Evolutionary conservation across 331 rosid species (phyloP), one percentile per base, ranked within the genome.

Genomic region (Acacia concinna): DNA sequence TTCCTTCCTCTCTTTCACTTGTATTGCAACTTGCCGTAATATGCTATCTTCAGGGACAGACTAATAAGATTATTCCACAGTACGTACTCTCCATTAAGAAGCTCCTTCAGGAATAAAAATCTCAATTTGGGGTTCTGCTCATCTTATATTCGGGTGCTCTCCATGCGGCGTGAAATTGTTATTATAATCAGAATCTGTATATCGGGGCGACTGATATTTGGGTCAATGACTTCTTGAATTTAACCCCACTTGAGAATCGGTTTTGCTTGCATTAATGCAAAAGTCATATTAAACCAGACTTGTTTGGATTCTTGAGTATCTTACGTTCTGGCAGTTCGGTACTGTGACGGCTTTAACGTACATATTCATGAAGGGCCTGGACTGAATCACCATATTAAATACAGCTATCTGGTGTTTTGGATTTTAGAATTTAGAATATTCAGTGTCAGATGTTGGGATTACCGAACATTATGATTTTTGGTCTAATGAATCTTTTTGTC

Each of bases 1-100:
- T 73, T 76, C 71, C 70, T 47, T 78, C 31, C 75, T 21, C 68
- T 46, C 78, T 65, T 52, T 78, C 54, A 64, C 74, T 83, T 67
- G 21, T 72, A 54, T 51, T 52, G 74, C 87, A 84, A 87, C 85
- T 85, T 87, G 86, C 59, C 15, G 79, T 73, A 79, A 75, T 87
- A 68, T 81, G 41, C 78, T 35, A 18, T 73, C 31, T 46, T 30
- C 32, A 38, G 40, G 49, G 35, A 43, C 23, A 34, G 51, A 34
- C 27, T 76, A 43, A 57, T 57, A n/a, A n/a, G n/a, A n/a, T n/a
- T n/a, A 57, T 57, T 25, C 8, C 49, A 52, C n/a, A n/a, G n/a
- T n/a, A n/a, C n/a, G n/a, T n/a, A n/a, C 44, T 78, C 2, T 51
- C 27, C n/a, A n/a, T n/a, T n/a, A 63, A 51, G 31, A 73, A 78